These are phyloP conservation scores for Rosa rugosa DNA, from an alignment of 306 rosid genomes.

Conservation along the genomic window DNA sequence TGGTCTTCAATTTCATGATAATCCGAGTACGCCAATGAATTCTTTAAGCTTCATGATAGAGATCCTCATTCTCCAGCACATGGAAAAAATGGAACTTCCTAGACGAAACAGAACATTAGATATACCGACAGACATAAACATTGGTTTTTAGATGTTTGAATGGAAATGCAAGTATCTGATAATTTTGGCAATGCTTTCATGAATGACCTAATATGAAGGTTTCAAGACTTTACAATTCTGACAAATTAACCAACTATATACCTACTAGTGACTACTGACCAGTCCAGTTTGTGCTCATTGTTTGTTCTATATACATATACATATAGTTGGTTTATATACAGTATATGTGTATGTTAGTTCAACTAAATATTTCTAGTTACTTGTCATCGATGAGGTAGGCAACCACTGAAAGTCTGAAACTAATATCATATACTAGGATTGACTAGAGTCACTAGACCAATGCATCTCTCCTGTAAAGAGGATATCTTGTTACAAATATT, in stretches of 20 bases:
- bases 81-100: not conserved
- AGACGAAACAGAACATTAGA: not conserved
- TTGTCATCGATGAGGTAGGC: not conserved
- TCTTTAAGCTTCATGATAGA: not conserved
- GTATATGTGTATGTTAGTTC: not conserved
- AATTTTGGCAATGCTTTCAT: not conserved
- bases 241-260: not conserved
- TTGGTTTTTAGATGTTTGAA: not conserved
- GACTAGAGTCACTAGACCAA: not conserved
- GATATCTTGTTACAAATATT: not conserved
- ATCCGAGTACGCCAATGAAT: not conserved
- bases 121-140: not conserved
- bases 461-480: not conserved
- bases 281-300: not conserved
- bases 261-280: not conserved
- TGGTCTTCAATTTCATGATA: not conserved
- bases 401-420: not conserved
- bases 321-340: no score
- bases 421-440: not conserved
- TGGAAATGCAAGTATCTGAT: not conserved
- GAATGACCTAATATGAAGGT: not conserved
- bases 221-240: not conserved
- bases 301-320: no score
- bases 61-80: constrained; percentile 7
- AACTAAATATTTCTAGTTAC: not conserved